Evolutionary conservation across 441 rosid species (phyloP).

Genomic region (Syzygium syzygioides): DNA sequence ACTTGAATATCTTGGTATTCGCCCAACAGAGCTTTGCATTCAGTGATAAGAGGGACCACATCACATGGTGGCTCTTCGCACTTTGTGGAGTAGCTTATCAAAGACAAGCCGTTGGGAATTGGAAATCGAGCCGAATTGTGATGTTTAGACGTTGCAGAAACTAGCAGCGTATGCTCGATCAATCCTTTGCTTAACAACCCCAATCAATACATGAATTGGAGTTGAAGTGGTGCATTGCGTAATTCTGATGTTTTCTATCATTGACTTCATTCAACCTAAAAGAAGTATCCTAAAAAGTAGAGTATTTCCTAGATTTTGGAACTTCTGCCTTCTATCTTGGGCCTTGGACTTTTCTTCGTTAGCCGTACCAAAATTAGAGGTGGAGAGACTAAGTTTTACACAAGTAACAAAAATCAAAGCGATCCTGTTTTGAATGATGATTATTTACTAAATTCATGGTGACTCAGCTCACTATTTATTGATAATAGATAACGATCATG

Average conservation of each 20-base stretch:
- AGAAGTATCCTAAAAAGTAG: not conserved
- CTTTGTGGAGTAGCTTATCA: not conserved
- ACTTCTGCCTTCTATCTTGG: not conserved
- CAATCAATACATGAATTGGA: not conserved
- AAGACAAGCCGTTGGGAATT: not conserved
- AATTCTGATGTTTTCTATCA: not conserved
- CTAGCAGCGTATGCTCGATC: not conserved
- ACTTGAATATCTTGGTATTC: not conserved
- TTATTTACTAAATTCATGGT: not conserved
- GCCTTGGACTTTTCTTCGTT: not conserved
- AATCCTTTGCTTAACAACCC: not conserved
- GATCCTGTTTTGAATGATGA: not conserved
- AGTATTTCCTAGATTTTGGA: not conserved
- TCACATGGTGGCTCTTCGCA: not conserved
- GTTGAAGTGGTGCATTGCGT: not conserved
- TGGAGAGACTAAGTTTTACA: not conserved
- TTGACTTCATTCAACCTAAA: not conserved
- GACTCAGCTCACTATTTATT: not conserved
- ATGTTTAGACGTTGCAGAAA: not conserved
- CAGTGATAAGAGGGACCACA: not conserved
- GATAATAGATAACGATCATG: not conserved
- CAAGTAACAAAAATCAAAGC: not conserved
- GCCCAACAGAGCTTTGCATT: not conserved
- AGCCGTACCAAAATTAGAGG: not conserved
- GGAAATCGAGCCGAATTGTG: not conserved